A percentile compares a stretch with the other conserved stretches of the same genome.
Conservation (phyloP, 2,329 filamentous ascomycete genomes). For the Cladosporium sp. region DNA sequence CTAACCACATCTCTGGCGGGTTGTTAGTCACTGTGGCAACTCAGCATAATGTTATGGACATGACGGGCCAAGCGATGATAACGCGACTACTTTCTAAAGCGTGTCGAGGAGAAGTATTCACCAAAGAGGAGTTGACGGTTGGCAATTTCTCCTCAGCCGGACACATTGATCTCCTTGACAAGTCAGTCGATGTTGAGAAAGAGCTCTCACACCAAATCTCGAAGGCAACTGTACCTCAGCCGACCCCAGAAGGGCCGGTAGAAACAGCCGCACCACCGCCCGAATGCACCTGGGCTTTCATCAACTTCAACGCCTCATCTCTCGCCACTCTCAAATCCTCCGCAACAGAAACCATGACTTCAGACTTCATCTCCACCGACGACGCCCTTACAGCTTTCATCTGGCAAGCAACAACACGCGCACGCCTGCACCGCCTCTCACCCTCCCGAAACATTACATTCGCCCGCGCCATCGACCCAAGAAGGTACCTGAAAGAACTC, state of each 20-base stretch:
- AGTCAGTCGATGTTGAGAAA: conserved; percentile 30
- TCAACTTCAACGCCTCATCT: conserved; percentile 38
- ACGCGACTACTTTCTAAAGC: conserved; percentile 48
- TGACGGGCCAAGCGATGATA: conserved; percentile 45
- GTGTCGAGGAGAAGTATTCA: conserved; percentile 43
- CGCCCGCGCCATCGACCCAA: conserved; percentile 47
- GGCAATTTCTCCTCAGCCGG: conserved; percentile 41
- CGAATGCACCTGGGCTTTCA: conserved; percentile 42
- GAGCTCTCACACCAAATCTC: conserved; percentile 35
- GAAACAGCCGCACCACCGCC: conserved; percentile 17
- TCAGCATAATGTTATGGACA: conserved; percentile 50
- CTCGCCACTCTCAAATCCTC: conserved; percentile 43
- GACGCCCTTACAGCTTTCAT: conserved; percentile 50
- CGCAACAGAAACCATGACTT: conserved; percentile 17
- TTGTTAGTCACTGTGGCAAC: conserved; percentile 47
- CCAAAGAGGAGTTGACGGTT: conserved; percentile 37
- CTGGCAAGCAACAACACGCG: conserved; percentile 44
- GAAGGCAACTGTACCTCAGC: not conserved
- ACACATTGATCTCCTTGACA: conserved; percentile 39
- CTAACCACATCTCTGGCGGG: conserved; percentile 46
- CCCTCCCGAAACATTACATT: conserved; percentile 30
- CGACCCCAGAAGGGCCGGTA: not conserved
- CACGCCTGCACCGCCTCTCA: conserved; percentile 35
- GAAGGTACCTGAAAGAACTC: conserved; percentile 38
- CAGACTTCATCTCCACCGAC: conserved; percentile 48